Evolutionary conservation across 495 filamentous ascomycete species (phyloP).

Genomic region (Aspergillus ostianus): DNA sequence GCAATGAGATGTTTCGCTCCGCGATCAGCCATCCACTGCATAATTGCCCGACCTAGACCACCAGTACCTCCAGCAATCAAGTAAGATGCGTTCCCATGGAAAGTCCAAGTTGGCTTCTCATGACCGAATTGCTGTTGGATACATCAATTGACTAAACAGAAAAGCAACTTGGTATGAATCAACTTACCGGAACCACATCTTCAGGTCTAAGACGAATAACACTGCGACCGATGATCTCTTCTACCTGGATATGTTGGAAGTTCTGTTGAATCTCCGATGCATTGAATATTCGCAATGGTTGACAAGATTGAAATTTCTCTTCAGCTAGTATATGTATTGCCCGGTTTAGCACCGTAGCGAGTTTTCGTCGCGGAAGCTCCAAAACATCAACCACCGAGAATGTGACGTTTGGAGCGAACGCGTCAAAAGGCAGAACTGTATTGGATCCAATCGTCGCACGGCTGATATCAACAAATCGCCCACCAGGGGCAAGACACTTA

Average conservation of each 20-base stretch:
- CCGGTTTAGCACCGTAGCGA: too few species aligned
- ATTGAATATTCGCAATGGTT: not conserved
- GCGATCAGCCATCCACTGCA: slow-evolving; percentile 25
- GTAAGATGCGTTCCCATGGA: slow-evolving; percentile 24
- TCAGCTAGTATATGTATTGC: not conserved
- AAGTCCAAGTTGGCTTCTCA: not conserved
- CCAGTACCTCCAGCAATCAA: slow-evolving; percentile 37
- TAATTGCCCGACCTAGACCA: slow-evolving; percentile 27
- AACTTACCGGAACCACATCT: slow-evolving; percentile 1
- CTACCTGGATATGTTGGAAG: not conserved
- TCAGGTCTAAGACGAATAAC: not conserved
- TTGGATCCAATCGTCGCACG: not conserved
- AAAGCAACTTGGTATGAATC: too few species aligned
- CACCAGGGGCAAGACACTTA: slow-evolving; percentile 3
- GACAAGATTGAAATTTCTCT: not conserved
- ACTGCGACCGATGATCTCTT: not conserved
- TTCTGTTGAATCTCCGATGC: not conserved
- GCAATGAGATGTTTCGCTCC: slow-evolving; percentile 31
- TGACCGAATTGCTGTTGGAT: too few species aligned
- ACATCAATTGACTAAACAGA: too few species aligned
- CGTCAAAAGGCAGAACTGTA: not conserved
- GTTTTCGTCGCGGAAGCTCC: too few species aligned
- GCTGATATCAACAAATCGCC: slow-evolving; percentile 1
- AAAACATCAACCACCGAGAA: not conserved
- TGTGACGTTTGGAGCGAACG: not conserved